Evolutionary conservation across 1,139 yeast species (phyloP), one percentile per base, ranked within the genome.

Genomic region (Suhomyces panamericanus): DNA sequence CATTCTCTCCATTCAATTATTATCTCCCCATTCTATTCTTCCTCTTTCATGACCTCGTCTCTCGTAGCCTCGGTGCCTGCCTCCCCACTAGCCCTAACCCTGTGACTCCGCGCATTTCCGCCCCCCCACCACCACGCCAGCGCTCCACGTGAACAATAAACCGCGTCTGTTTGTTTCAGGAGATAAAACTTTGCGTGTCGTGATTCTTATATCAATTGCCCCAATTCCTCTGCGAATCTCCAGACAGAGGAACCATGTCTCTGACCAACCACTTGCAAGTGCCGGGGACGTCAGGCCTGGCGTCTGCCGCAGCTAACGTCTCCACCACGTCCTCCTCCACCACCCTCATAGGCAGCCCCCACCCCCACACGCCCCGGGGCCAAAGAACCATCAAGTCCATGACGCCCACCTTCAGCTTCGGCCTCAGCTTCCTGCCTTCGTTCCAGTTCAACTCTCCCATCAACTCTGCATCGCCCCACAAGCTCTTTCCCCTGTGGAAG

Each of bases 391-490:
- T 36, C 32, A 44, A 44, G 22, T 38, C 43, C 13, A 30, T 32
- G 39, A 68, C 75, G 11, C 75, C 77, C 1, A 62, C 73, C 6
- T 71, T 68, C 53, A 62, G 71, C 32, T 70, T 73, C 52, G 75
- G 77, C 6, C 53, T 73, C 30, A 70, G 69, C 35, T 70, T 73
- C 49, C 75, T 69, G 74, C 78, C 78, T 4, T 67, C 75, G 6
- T 71, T 73, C 54, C 69, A 64, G 39, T 69, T 73, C 52, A 62
- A 65, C 42, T 66, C 76, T 4, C 77, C 78, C 35, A 55, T 66
- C 28, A 56, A 59, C 42, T 51, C 66, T 4, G 58, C 68, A 12
- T 69, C 76, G n/a, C 77, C 77, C 1, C 72, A 66, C 44, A 55
- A 67, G 41, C 64, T 70, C 46, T 62, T 70, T 47, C 66, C 29